These are phyloP conservation scores for Purshia tridentata DNA, from an alignment of 306 rosid genomes.

Conservation along the genomic window DNA sequence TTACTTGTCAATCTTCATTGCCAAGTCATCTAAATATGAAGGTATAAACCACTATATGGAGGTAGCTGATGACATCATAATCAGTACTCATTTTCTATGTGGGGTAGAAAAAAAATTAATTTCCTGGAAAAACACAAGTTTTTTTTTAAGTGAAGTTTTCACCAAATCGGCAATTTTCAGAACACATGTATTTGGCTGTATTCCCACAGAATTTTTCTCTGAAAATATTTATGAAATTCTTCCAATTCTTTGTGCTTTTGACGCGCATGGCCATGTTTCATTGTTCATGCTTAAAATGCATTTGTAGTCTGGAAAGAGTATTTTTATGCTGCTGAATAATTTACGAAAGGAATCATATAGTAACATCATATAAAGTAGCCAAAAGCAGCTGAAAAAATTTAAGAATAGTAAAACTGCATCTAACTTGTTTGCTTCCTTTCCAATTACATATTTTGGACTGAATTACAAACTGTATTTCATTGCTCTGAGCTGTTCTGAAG, in stretches of 20 bases:
- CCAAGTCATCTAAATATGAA: background rate
- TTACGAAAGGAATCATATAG: background rate
- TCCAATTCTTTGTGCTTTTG: background rate
- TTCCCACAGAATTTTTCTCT: background rate
- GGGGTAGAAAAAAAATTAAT: no score
- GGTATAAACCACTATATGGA: background rate
- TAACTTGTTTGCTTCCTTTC: background rate
- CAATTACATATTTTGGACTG: background rate
- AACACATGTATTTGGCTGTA: background rate
- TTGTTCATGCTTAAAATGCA: background rate
- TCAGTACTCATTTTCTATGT: no score
- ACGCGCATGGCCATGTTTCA: background rate
- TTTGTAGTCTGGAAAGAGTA: background rate
- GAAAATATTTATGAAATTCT: background rate
- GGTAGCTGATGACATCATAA: no score
- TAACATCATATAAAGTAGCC: background rate
- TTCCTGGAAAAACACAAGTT: background rate
- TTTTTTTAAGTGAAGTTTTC: background rate
- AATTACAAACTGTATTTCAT: background rate
- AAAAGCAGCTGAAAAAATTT: background rate
- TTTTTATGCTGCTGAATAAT: background rate
- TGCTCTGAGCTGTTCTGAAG: slow-evolving; percentile 1
- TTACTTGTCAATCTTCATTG: background rate
- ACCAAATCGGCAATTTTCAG: background rate
- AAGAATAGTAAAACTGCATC: background rate